A percentile compares a stretch with the other conserved stretches of the same genome.
phyloP scores from a whole-genome alignment of 2,329 filamentous ascomycete species.

The Penicillium sp. region DNA sequence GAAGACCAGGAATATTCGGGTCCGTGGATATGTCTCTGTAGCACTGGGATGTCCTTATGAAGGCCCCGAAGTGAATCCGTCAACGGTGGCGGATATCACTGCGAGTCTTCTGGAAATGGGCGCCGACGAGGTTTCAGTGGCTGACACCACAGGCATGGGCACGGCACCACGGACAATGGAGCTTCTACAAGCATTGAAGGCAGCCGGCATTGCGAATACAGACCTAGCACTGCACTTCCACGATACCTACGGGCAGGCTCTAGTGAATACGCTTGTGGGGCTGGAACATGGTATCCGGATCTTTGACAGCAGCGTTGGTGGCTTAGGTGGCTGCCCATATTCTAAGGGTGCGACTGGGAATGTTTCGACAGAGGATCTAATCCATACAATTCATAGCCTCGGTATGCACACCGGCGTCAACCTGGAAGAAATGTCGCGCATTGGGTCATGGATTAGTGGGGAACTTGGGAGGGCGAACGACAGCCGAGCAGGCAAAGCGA shows the following conservation, averaged over 20 bases:
- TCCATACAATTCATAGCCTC: slow-evolving; percentile 61
- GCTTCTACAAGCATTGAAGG: slow-evolving; percentile 58
- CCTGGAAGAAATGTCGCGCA: slow-evolving; percentile 54
- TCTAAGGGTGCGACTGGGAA: slow-evolving; percentile 67
- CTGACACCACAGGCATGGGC: slow-evolving; percentile 68
- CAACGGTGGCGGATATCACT: slow-evolving; percentile 62
- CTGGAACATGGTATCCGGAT: slow-evolving; percentile 64
- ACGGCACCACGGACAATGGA: slow-evolving; percentile 61
- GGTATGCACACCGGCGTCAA: slow-evolving; percentile 62
- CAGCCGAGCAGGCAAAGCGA: slow-evolving; percentile 56
- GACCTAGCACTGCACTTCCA: slow-evolving; percentile 67
- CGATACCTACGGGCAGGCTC: slow-evolving; percentile 65
- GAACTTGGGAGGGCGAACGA: slow-evolving; percentile 55
- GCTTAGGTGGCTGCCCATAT: slow-evolving; percentile 65
- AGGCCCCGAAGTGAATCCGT: slow-evolving; percentile 60
- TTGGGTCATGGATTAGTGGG: slow-evolving; percentile 58
- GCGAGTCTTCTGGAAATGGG: slow-evolving; percentile 64
- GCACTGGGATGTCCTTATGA: slow-evolving; percentile 67
- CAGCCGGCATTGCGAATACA: slow-evolving; percentile 59
- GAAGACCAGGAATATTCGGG: slow-evolving; percentile 56
- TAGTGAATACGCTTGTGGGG: slow-evolving; percentile 63
- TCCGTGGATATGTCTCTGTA: slow-evolving; percentile 65
- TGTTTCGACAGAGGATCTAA: slow-evolving; percentile 63
- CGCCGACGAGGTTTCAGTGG: slow-evolving; percentile 64
- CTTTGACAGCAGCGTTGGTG: slow-evolving; percentile 65